A percentile compares a stretch with the other conserved stretches of the same genome.
These are phyloP conservation scores for Sextonia rubra DNA, from an alignment of 164 flowering plant genomes.

Conservation along the genomic window DNA sequence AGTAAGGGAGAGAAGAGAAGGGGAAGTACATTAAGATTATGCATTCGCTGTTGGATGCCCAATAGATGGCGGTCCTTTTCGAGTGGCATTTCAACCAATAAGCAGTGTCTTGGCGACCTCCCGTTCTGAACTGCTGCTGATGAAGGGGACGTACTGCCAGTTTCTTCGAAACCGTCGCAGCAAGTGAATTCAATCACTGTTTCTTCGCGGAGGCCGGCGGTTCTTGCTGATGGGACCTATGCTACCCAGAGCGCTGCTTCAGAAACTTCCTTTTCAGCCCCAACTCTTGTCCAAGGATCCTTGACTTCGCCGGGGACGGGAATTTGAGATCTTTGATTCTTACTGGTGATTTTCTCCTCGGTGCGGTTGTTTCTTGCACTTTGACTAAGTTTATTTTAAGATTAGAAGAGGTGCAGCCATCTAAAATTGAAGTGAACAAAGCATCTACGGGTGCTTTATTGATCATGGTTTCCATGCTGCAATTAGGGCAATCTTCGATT, in stretches of 20 bases:
- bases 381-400: slow-evolving; percentile 82
- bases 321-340: slow-evolving; percentile 84
- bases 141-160: slow-evolving; percentile 56
- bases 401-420: slow-evolving; percentile 85
- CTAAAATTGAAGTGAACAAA: slow-evolving; percentile 72
- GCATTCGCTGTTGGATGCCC: slow-evolving; percentile 70
- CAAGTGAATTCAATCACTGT: slow-evolving; percentile 55
- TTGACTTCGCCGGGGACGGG: slow-evolving; percentile 64
- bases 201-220: slow-evolving; percentile 83
- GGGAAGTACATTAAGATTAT: slow-evolving; percentile 87
- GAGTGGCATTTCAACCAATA: slow-evolving; percentile 73
- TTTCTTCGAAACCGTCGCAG: slow-evolving; percentile 35
- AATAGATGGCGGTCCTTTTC: slow-evolving; percentile 90
- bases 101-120: slow-evolving; percentile 90
- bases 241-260: slow-evolving; percentile 97
- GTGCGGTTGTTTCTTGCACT: slow-evolving; percentile 84
- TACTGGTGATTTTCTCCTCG: slow-evolving; percentile 93
- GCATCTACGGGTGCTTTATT: slow-evolving; percentile 53
- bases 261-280: slow-evolving; percentile 76
- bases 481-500: slow-evolving; percentile 76
- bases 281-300: slow-evolving; percentile 75
- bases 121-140: slow-evolving; percentile 71
- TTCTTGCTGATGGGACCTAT: slow-evolving; percentile 98
- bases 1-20: slow-evolving; percentile 80
- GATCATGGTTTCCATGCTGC: slow-evolving; percentile 84